Percentiles rank a stretch among this genome's conserved stretches.
Conservation (phyloP, 768 basidiomycete genomes). For the Strobilomyces echinocephalus region DNA sequence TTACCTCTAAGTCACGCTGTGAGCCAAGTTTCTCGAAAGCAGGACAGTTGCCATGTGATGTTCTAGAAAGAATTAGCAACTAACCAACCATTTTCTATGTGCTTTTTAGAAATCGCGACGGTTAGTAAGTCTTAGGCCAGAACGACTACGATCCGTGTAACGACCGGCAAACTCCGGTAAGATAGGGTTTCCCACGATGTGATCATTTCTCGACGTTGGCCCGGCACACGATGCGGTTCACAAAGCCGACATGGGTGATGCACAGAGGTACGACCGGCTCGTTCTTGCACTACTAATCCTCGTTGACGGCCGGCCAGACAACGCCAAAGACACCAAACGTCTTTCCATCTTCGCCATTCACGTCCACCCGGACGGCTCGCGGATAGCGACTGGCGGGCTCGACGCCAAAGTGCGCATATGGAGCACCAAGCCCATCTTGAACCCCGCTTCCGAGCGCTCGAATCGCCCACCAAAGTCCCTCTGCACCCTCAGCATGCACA, state of each 20-base stretch:
- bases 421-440: slow-evolving; percentile 94
- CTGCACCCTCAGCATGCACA: slow-evolving; percentile 90
- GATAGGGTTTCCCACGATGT: background rate
- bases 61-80: too few relatives aligned
- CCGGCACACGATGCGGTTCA: slow-evolving; percentile 62
- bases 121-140: too few relatives aligned
- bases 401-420: slow-evolving; percentile 97
- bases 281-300: background rate
- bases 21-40: too few relatives aligned
- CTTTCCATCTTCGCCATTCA: slow-evolving; percentile 89
- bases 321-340: slow-evolving; percentile 53
- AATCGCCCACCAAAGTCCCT: slow-evolving; percentile 79
- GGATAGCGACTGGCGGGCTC: slow-evolving; percentile 95
- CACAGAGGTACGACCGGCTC: slow-evolving; percentile 51
- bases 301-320: slow-evolving; percentile 27
- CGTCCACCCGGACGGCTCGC: slow-evolving; percentile 92
- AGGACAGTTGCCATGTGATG: too few relatives aligned
- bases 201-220: background rate
- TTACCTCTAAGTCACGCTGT: too few relatives aligned
- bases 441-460: slow-evolving; percentile 58
- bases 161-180: too few relatives aligned
- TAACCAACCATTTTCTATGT: too few relatives aligned
- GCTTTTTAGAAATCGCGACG: too few relatives aligned
- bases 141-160: too few relatives aligned
- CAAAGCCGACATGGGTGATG: slow-evolving; percentile 83